These are phyloP conservation scores for Polysphondylium violaceum DNA, from an alignment of 78 protist species.

Conservation along the genomic window DNA sequence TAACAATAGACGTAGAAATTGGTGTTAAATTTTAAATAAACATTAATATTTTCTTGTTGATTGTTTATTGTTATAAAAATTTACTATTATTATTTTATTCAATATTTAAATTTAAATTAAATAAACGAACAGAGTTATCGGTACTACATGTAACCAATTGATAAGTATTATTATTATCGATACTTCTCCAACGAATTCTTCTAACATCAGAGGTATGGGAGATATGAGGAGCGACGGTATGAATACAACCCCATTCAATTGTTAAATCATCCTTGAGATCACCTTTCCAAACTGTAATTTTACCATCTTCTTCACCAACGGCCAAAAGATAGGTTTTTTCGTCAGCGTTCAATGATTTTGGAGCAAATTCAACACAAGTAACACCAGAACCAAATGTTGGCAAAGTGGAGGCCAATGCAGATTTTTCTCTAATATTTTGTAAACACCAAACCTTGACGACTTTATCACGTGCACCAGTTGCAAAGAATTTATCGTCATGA, in stretches of 20 bases:
- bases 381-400: conserved; percentile 63
- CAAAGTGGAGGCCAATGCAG: conserved; percentile 13
- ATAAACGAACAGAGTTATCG: conserved; percentile 53
- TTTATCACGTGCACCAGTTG: conserved; percentile 84
- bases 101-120: conserved; percentile 38
- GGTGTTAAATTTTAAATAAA: too few relatives aligned
- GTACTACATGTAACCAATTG: conserved; percentile 28
- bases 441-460: conserved; percentile 40
- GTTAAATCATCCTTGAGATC: too few relatives aligned
- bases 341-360: background rate
- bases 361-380: conserved; percentile 74
- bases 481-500: conserved; percentile 63
- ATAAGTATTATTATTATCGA: background rate
- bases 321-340: conserved; percentile 36
- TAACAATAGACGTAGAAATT: too few relatives aligned
- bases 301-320: conserved; percentile 84
- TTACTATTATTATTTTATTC: background rate
- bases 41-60: too few relatives aligned
- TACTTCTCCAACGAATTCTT: conserved; percentile 78
- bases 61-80: too few relatives aligned
- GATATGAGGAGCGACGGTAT: background rate
- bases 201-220: conserved; percentile 56
- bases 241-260: conserved; percentile 44
- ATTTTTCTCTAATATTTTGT: background rate
- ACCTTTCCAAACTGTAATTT: conserved; percentile 70